Evolutionary conservation across 1,139 yeast genomes (phyloP), one percentile per base, ranked within the genome.

Genomic region (Pichia sp.): DNA sequence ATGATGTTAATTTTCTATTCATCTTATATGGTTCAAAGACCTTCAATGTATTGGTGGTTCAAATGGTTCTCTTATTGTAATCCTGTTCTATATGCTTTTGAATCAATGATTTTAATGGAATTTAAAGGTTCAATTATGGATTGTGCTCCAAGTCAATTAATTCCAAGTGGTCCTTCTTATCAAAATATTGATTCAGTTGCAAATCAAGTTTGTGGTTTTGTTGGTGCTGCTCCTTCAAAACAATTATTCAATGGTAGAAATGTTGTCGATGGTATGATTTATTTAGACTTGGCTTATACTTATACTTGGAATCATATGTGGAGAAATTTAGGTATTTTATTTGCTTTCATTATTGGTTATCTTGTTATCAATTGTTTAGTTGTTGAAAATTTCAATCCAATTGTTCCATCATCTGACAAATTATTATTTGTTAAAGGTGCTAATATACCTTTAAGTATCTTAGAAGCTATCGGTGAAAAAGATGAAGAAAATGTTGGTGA

Each of bases 1-100:
- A 56, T 74, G 58, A 66, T 71, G 2, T 49, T 69, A 35, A 58
- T 72, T 42, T 57, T 72, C 22, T 76, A 74, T 51, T 66, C 77
- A n/a, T 72, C 78, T 12, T 76, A 67, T 58, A 66, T 73, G 71
- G 69, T 77, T 50, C 81, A 74, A 52, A 56, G 70, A 40, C 74
- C 74, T 11, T 67, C 72, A 0, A 76, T 76, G 80, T 77, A 71
- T 43, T 77, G 77, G 41, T 76, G 80, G 80, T 74, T 75, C 51
- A 68, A 71, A 53, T 77, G 84, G 84, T 67, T 74, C 26, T 67
- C 75, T 2, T 77, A 74, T 51, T 60, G 73, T 40, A 65, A 77
- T 48, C 82, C 83, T 2, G 55, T 76, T 35, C 58, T 72, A 31
- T 77, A 74, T 52, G 74, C 72, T 3, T 77, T 74, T 49, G 83